Conservation (phyloP, 805 yeast species). For the Metschnikowia matae region DNA sequence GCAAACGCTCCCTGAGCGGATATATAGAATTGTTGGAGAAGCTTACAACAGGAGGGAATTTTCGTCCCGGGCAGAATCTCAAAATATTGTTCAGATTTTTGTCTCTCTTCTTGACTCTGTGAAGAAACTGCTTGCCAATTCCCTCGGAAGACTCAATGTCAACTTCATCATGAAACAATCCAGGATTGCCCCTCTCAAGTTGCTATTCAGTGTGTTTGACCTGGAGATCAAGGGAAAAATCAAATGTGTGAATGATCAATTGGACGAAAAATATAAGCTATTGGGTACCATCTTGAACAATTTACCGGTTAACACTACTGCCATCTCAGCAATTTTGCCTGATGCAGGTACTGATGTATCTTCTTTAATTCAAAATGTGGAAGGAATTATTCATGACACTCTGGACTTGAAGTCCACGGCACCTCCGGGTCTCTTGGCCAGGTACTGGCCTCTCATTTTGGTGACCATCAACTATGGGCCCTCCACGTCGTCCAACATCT, state of each 20-base stretch:
- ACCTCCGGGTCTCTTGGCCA: conserved; percentile 13
- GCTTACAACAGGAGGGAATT: conserved; percentile 4
- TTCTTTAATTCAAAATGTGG: conserved; percentile 7
- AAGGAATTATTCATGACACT: conserved; percentile 5
- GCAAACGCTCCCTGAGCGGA: conserved; percentile 32
- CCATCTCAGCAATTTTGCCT: conserved; percentile 8
- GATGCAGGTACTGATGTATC: background rate
- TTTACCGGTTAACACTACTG: conserved; percentile 9
- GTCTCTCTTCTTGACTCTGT: conserved; percentile 6
- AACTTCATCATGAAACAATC: conserved; percentile 14
- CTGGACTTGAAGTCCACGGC: conserved; percentile 3
- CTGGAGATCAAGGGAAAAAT: conserved; percentile 26
- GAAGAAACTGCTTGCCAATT: background rate
- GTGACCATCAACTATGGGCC: conserved; percentile 51
- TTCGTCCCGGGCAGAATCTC: background rate
- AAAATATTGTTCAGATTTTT: background rate
- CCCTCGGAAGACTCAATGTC: conserved; percentile 9
- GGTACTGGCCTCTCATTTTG: conserved; percentile 65
- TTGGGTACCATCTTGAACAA: conserved; percentile 25
- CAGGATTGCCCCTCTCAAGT: conserved; percentile 10
- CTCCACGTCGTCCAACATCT: conserved; percentile 34
- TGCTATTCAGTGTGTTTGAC: conserved; percentile 23
- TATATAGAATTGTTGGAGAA: background rate
- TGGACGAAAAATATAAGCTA: conserved; percentile 21
- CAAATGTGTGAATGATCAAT: conserved; percentile 17